phyloP scores from a whole-genome alignment of 176 grass and related monocot genomes.

The Zizania latifolia region DNA sequence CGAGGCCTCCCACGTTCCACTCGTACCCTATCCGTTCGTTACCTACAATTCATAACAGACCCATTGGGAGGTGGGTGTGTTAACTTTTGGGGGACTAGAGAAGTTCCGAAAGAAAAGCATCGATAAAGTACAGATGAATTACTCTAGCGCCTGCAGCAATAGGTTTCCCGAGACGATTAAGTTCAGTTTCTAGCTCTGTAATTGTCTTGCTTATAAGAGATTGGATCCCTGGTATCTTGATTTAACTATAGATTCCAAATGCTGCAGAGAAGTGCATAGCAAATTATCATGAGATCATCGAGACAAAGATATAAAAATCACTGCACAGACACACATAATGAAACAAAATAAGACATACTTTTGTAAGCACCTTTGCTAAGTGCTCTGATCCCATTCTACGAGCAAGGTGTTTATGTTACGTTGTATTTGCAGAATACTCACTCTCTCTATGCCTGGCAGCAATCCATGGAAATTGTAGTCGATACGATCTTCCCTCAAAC shows the following conservation, averaged over 20 bases:
- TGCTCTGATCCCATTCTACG: slow-evolving; percentile 94
- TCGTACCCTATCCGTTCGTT: too few relatives aligned
- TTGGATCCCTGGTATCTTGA: slow-evolving; percentile 91
- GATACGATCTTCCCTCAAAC: slow-evolving; percentile 84
- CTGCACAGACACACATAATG: neutral
- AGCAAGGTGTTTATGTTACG: slow-evolving; percentile 85
- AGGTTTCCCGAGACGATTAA: slow-evolving; percentile 84
- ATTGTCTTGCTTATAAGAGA: slow-evolving; percentile 97
- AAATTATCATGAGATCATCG: neutral
- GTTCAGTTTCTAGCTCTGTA: slow-evolving; percentile 89
- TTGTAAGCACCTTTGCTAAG: slow-evolving; percentile 90
- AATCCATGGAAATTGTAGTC: slow-evolving; percentile 83
- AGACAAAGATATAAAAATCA: slow-evolving; percentile 27
- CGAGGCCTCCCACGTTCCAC: too few relatives aligned
- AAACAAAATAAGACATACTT: slow-evolving; percentile 44
- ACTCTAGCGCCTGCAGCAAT: slow-evolving; percentile 90
- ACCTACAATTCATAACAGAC: too few relatives aligned
- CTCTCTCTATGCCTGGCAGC: slow-evolving; percentile 84
- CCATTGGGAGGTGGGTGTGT: neutral
- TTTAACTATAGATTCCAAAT: slow-evolving; percentile 95
- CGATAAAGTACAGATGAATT: slow-evolving; percentile 25
- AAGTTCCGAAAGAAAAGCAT: neutral
- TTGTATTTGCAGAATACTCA: slow-evolving; percentile 82
- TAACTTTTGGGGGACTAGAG: neutral
- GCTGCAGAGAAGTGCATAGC: slow-evolving; percentile 37